phyloP scores from a whole-genome alignment of 164 flowering plant species.

The Protea cynaroides region DNA sequence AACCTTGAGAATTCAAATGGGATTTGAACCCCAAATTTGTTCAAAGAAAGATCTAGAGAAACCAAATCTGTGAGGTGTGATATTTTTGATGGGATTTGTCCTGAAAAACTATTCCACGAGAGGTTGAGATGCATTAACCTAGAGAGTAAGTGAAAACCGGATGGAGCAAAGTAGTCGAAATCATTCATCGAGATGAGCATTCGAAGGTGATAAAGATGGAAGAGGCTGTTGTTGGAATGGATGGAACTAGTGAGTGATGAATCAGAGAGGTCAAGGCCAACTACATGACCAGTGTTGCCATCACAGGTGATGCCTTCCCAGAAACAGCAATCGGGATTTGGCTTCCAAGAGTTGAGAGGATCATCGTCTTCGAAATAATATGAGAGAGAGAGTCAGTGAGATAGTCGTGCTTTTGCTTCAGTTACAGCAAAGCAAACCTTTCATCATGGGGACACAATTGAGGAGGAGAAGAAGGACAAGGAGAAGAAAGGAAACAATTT shows the following conservation, averaged over 20 bases:
- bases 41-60: background rate
- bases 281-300: conserved; percentile 3
- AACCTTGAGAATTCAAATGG: background rate
- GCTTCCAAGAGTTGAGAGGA: conserved; percentile 4
- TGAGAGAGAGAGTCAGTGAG: too few species aligned
- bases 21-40: too few species aligned
- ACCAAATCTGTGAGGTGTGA: background rate
- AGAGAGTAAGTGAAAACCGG: background rate
- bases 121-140: conserved; percentile 15
- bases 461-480: too few species aligned
- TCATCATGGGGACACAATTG: too few species aligned
- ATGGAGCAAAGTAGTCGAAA: background rate
- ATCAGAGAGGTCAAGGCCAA: conserved; percentile 14
- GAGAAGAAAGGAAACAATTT: too few species aligned
- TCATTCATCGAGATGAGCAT: conserved; percentile 4
- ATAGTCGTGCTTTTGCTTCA: too few species aligned
- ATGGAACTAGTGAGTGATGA: conserved; percentile 4
- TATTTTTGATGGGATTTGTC: conserved; percentile 4
- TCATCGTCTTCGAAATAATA: too few species aligned
- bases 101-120: background rate
- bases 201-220: conserved; percentile 9
- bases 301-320: conserved; percentile 19
- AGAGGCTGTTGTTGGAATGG: conserved; percentile 11
- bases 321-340: conserved; percentile 2
- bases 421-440: too few species aligned